phyloP scores from a whole-genome alignment of 2,329 filamentous ascomycete genomes.

The Didymella segeticola region DNA sequence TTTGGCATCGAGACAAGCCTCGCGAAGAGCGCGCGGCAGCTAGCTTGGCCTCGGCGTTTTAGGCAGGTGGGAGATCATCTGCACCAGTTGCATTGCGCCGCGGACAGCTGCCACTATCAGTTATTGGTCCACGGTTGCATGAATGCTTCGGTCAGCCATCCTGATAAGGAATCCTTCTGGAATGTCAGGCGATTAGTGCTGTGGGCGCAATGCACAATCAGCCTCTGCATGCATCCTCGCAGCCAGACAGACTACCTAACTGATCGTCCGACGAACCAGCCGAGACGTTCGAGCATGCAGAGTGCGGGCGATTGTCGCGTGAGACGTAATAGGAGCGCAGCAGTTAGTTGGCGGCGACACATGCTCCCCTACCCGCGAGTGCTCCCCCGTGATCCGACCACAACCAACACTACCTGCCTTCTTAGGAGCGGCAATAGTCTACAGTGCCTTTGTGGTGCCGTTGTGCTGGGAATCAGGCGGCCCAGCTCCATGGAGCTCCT shows the following conservation, averaged over 20 bases:
- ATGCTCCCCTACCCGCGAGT: no score
- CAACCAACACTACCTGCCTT: constrained; percentile 8
- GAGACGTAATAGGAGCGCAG: neutral
- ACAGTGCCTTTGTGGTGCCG: neutral
- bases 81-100: constrained; percentile 11
- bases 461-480: neutral
- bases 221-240: neutral
- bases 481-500: neutral
- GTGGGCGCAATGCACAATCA: no score
- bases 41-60: constrained; percentile 11
- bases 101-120: constrained; percentile 11
- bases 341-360: neutral
- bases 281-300: neutral
- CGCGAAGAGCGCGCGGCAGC: constrained; percentile 10
- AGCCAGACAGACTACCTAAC: neutral
- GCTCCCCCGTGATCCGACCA: neutral
- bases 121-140: constrained; percentile 10
- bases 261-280: neutral
- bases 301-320: neutral
- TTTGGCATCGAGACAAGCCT: constrained; percentile 30
- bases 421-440: constrained; percentile 1
- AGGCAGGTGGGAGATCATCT: constrained; percentile 9
- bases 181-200: constrained; percentile 6
- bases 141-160: constrained; percentile 10
- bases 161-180: constrained; percentile 22